Evolutionary conservation across 257 asterid genomes (phyloP).

Genomic region (Echites panduratus): DNA sequence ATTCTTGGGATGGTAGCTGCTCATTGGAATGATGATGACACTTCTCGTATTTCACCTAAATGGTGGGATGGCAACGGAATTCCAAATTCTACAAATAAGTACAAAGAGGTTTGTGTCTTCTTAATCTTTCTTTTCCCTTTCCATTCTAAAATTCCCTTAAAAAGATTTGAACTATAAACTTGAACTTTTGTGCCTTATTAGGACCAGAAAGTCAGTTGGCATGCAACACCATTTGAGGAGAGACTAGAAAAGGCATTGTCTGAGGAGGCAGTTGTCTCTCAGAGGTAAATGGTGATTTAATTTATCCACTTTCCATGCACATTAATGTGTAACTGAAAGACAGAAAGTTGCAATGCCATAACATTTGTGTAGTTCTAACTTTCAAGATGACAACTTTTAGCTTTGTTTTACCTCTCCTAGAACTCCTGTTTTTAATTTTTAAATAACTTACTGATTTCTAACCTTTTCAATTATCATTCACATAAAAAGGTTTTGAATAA

Average conservation of each 20-base stretch:
- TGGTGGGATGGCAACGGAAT: slow-evolving; percentile 95
- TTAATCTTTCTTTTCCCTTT: slow-evolving; percentile 12
- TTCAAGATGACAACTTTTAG: not conserved
- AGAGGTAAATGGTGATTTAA: slow-evolving; percentile 38
- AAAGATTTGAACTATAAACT: not conserved
- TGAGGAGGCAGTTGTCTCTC: slow-evolving; percentile 58
- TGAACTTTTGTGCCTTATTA: slow-evolving; percentile 4
- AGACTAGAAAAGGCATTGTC: slow-evolving; percentile 93
- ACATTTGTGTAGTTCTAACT: not conserved
- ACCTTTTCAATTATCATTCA: not conserved
- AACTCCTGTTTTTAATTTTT: not conserved
- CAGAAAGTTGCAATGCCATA: not conserved
- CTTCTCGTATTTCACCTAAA: slow-evolving; percentile 49
- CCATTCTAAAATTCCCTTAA: not conserved
- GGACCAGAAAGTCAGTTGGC: slow-evolving; percentile 90
- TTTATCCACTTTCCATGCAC: not conserved
- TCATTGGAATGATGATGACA: slow-evolving; percentile 76
- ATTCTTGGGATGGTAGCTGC: slow-evolving; percentile 92
- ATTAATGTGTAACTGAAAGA: not conserved
- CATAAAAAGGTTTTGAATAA: not conserved
- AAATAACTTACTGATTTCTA: too few relatives aligned
- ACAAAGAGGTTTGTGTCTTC: slow-evolving; percentile 62
- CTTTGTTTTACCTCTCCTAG: too few relatives aligned
- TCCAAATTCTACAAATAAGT: slow-evolving; percentile 90
- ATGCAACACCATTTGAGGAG: slow-evolving; percentile 94